These are phyloP conservation scores for Umbelopsis vinacea DNA, from an alignment of 192 early-diverging fungal species.

Conservation along the genomic window DNA sequence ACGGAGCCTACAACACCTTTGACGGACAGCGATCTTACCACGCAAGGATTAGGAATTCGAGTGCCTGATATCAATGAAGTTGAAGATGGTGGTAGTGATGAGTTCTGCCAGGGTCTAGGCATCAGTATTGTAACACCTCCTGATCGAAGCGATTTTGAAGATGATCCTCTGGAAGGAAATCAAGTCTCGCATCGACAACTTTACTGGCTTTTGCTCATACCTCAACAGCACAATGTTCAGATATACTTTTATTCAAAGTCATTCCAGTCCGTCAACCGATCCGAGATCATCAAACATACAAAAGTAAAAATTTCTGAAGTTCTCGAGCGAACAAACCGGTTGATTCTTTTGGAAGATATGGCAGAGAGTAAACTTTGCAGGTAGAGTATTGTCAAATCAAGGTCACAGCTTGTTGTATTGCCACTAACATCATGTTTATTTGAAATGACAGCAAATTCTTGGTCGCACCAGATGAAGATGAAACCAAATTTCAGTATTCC, in stretches of 20 bases:
- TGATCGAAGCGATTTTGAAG: slow-evolving; percentile 26
- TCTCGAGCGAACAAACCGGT: slow-evolving; percentile 68
- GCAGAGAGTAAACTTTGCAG: slow-evolving; percentile 66
- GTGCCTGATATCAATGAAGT: neutral
- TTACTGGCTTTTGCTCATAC: slow-evolving; percentile 70
- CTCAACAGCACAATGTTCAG: slow-evolving; percentile 56
- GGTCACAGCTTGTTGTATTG: slow-evolving; percentile 24
- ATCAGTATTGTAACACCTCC: slow-evolving; percentile 46
- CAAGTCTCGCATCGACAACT: slow-evolving; percentile 37
- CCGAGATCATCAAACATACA: slow-evolving; percentile 57
- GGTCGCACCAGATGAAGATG: slow-evolving; percentile 47
- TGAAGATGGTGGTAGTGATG: slow-evolving; percentile 34
- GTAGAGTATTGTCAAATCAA: slow-evolving; percentile 41
- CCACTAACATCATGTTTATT: slow-evolving; percentile 18
- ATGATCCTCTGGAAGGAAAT: neutral
- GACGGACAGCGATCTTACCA: slow-evolving; percentile 2
- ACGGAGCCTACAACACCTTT: slow-evolving; percentile 9
- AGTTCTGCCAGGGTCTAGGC: slow-evolving; percentile 56
- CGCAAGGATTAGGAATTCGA: slow-evolving; percentile 1
- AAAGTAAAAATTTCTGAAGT: slow-evolving; percentile 60
- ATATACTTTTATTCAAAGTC: slow-evolving; percentile 74
- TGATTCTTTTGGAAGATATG: slow-evolving; percentile 63
- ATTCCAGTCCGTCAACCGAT: slow-evolving; percentile 51
- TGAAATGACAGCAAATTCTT: slow-evolving; percentile 60
- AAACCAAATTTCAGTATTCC: slow-evolving; percentile 34